Base-by-base conservation (phyloP, 768 basidiomycete species). In the Pulveroboletus sp. region DNA sequence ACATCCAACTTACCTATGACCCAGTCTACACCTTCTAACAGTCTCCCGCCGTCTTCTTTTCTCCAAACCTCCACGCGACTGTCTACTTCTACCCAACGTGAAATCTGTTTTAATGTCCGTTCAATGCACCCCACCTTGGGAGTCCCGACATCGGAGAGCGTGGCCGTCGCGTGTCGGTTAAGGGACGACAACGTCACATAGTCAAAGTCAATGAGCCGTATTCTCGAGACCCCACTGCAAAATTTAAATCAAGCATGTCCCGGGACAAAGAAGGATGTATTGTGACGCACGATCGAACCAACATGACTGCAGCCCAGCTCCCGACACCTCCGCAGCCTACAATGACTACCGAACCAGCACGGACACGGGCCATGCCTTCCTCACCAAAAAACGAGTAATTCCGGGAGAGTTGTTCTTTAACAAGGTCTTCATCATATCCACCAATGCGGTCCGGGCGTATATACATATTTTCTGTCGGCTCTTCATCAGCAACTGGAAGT, bases 281-380 rank as follows among this genome's bases (percentile, higher is more conserved):
- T 19, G 23, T 25, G 32, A 80, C 90, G 63, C 62, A 94, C 89
- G 92, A 94, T 64, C 94, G 73, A 38, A 83, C 85, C 23, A 93
- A 81, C 95, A 95, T 95, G 27, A 95, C 80, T 14, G 94, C 93
- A 32, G 85, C 89, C 90, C 93, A 95, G 62, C 90, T 94, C 1
- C 97, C 97, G 0, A 99, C 97, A 2, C 97, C 95, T 49, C 97
- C 97, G 56, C 94, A 92, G 6, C 97, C 97, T 4, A 99, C 85
- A 17, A 98, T 73, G 16, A 91, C 93, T 1, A 97, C 94, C 5
- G 75, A 80, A 12, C 83, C 80, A 9, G 74, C 62, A 44, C 97
- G 77, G 44, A 98, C 76, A 61, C 80, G 84, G 10, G 70, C 65
- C 90, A 97, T 95, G 34, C 81, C 81, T 31, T 92, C 88, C 27